phyloP scores from a whole-genome alignment of 1,284 basidiomycete genomes.

The Irpex lacteus region DNA sequence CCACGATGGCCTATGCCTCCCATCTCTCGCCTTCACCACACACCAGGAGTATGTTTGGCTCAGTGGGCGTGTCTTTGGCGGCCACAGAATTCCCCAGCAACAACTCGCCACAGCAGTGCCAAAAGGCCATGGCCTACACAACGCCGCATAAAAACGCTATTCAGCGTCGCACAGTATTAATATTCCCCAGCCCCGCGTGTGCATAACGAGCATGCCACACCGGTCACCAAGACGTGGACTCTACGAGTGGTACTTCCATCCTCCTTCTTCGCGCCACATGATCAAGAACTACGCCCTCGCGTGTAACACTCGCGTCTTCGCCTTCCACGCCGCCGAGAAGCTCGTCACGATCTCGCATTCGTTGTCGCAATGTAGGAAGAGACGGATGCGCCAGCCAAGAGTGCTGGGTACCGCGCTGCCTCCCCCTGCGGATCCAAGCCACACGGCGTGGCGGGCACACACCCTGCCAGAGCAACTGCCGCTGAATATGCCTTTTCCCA shows the following conservation, averaged over 20 bases:
- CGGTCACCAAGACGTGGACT: neutral
- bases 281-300: neutral
- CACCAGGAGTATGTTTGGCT: neutral
- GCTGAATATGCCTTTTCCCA: neutral
- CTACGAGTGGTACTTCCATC: neutral
- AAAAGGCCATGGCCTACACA: neutral
- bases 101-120: neutral
- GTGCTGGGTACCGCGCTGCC: neutral
- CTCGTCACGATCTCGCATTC: neutral
- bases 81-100: neutral
- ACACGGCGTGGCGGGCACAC: neutral
- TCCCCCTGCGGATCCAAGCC: neutral
- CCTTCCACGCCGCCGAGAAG: neutral
- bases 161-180: neutral
- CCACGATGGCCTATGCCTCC: too few species aligned
- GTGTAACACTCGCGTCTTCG: neutral
- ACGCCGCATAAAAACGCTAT: neutral
- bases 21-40: neutral
- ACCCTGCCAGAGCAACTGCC: neutral
- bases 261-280: neutral
- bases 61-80: constrained; percentile 1
- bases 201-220: too few species aligned
- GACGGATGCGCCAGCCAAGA: neutral
- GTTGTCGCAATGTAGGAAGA: neutral
- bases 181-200: neutral